These are phyloP conservation scores for Quercus bicolor DNA, from an alignment of 306 rosid genomes.

Conservation along the genomic window DNA sequence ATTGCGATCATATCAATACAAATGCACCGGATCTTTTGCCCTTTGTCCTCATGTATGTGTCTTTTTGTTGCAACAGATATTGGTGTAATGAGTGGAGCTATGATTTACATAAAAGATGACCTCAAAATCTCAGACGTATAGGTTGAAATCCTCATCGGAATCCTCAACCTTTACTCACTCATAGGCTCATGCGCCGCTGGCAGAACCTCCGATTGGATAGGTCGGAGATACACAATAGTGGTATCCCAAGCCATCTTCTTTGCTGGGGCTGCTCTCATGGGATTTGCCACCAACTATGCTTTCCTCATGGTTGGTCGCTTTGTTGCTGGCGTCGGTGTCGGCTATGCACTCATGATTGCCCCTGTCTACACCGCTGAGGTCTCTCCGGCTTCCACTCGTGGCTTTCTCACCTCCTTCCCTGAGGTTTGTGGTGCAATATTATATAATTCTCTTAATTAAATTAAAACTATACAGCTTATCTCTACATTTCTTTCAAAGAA, in stretches of 20 bases:
- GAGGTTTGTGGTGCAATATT: constrained; percentile 38
- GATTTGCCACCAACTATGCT: constrained; percentile 66
- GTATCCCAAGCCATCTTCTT: constrained; percentile 62
- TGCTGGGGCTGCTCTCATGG: constrained; percentile 77
- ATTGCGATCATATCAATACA: too few relatives aligned
- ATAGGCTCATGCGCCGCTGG: constrained; percentile 80
- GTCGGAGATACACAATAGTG: constrained; percentile 81
- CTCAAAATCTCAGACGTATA: constrained; percentile 42
- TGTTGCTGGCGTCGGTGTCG: constrained; percentile 76
- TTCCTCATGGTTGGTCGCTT: constrained; percentile 82
- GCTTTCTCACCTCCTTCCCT: constrained; percentile 77
- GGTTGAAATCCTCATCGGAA: constrained; percentile 61
- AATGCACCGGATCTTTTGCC: too few relatives aligned
- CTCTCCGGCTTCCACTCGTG: constrained; percentile 76
- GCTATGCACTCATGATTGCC: constrained; percentile 77
- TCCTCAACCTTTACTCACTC: constrained; percentile 62
- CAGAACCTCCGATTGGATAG: constrained; percentile 84
- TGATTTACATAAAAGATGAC: constrained; percentile 47
- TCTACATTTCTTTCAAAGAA: not conserved
- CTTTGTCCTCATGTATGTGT: not conserved
- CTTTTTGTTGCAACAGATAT: constrained; percentile 40
- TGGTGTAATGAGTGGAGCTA: constrained; percentile 98
- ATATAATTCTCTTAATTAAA: not conserved
- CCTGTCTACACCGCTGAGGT: constrained; percentile 88
- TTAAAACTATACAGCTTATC: too few relatives aligned